phyloP scores from a whole-genome alignment of 805 yeast species.

The Komagataella ulmi region DNA sequence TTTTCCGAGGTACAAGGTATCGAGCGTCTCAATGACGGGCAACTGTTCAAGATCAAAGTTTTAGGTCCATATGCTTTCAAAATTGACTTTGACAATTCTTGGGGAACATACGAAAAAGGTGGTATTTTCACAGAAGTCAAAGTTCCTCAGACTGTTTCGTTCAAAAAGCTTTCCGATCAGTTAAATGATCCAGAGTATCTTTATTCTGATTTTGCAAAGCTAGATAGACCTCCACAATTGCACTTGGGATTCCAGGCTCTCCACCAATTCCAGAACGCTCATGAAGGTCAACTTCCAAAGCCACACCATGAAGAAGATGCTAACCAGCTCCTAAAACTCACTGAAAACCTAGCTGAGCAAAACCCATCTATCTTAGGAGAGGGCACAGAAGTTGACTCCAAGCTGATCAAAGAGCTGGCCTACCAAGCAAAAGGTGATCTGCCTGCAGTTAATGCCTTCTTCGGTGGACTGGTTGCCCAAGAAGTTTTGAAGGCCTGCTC shows the following conservation, averaged over 20 bases:
- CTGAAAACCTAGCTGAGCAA: conserved; percentile 44
- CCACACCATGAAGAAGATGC: conserved; percentile 72
- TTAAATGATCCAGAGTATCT: conserved; percentile 66
- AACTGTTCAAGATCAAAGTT: conserved; percentile 64
- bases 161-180: conserved; percentile 52
- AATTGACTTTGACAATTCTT: conserved; percentile 39
- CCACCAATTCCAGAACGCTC: conserved; percentile 52
- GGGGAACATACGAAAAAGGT: conserved; percentile 63
- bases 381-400: conserved; percentile 43
- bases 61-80: conserved; percentile 92
- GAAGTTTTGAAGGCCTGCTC: conserved; percentile 93
- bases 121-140: conserved; percentile 91
- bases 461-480: conserved; percentile 93
- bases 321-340: conserved; percentile 43
- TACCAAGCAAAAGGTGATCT: conserved; percentile 86
- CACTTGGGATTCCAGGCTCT: conserved; percentile 90
- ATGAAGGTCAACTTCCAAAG: conserved; percentile 58
- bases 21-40: conserved; percentile 59
- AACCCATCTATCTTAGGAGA: conserved; percentile 42
- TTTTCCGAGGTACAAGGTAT: conserved; percentile 80
- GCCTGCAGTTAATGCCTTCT: conserved; percentile 79
- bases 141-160: conserved; percentile 53
- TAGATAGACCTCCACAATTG: conserved; percentile 81
- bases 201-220: conserved; percentile 83
- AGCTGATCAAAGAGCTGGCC: conserved; percentile 57